phyloP scores from a whole-genome alignment of 23 red algal species.

The Chondrus crispus region DNA sequence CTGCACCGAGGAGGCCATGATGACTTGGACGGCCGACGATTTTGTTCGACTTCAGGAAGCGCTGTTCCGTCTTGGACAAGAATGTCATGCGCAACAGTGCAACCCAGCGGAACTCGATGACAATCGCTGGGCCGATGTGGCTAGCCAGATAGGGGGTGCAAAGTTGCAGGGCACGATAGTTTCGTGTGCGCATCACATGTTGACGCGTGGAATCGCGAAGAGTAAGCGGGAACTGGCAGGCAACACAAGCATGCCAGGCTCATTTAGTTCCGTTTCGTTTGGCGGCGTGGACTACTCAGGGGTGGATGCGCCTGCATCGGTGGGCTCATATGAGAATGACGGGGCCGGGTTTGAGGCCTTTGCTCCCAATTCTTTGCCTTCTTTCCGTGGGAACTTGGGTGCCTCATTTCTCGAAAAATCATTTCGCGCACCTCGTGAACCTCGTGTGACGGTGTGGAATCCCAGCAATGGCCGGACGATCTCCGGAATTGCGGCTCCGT shows the following conservation, averaged over 20 bases:
- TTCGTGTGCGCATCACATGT: slow-evolving; percentile 55
- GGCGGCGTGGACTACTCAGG: neutral
- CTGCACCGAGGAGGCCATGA: slow-evolving; percentile 18
- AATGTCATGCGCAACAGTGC: slow-evolving; percentile 32
- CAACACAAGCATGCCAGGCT: too few relatives aligned
- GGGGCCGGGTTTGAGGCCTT: neutral
- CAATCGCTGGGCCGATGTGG: slow-evolving; percentile 21
- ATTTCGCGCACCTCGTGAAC: slow-evolving; percentile 80
- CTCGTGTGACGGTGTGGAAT: slow-evolving; percentile 97
- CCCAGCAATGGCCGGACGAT: slow-evolving; percentile 87
- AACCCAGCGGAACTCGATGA: neutral
- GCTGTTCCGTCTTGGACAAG: slow-evolving; percentile 74
- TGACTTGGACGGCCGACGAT: slow-evolving; percentile 82
- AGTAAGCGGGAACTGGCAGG: neutral
- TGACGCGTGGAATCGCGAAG: slow-evolving; percentile 53
- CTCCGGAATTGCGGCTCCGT: slow-evolving; percentile 96
- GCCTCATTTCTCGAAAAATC: slow-evolving; percentile 47
- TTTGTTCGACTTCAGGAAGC: slow-evolving; percentile 85
- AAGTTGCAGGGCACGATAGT: slow-evolving; percentile 52
- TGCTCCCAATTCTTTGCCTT: neutral
- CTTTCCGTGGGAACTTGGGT: neutral
- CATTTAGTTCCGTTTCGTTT: too few relatives aligned
- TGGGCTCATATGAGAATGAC: neutral
- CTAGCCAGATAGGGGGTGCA: slow-evolving; percentile 29
- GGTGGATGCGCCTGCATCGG: slow-evolving; percentile 2